A percentile compares a stretch with the other conserved stretches of the same genome.
These are phyloP conservation scores for Stentor coeruleus DNA, from an alignment of 73 alveolate genomes.

Conservation along the genomic window DNA sequence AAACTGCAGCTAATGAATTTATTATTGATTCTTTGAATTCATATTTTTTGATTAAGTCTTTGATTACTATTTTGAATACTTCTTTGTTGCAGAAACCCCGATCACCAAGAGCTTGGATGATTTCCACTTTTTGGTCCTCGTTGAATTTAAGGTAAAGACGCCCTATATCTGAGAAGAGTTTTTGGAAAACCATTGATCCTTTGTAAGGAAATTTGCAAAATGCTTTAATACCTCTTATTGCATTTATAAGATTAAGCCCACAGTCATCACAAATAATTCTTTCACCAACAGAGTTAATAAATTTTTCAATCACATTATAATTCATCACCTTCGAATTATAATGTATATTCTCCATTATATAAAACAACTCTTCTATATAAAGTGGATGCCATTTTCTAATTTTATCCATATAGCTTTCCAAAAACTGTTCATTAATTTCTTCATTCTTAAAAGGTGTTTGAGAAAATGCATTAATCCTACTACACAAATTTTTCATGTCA, in stretches of 20 bases:
- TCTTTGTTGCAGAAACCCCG: not conserved
- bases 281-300: not conserved
- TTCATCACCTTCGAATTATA: not conserved
- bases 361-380: not conserved
- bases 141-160: not conserved
- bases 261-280: not conserved
- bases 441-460: too few relatives aligned
- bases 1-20: not conserved
- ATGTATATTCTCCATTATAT: not conserved
- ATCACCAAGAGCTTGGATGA: not conserved
- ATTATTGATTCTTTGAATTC: not conserved
- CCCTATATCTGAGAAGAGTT: not conserved
- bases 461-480: too few relatives aligned
- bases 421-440: too few relatives aligned
- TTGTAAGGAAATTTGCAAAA: not conserved
- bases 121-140: not conserved
- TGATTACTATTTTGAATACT: not conserved
- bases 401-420: not conserved
- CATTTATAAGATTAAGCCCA: not conserved
- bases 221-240: too few relatives aligned
- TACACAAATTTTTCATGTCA: too few relatives aligned
- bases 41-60: not conserved
- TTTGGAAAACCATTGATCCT: not conserved
- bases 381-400: not conserved
- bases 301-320: not conserved